These are phyloP conservation scores for Chrysanthemum seticuspe DNA, from an alignment of 129 eudicot species.

Conservation along the genomic window DNA sequence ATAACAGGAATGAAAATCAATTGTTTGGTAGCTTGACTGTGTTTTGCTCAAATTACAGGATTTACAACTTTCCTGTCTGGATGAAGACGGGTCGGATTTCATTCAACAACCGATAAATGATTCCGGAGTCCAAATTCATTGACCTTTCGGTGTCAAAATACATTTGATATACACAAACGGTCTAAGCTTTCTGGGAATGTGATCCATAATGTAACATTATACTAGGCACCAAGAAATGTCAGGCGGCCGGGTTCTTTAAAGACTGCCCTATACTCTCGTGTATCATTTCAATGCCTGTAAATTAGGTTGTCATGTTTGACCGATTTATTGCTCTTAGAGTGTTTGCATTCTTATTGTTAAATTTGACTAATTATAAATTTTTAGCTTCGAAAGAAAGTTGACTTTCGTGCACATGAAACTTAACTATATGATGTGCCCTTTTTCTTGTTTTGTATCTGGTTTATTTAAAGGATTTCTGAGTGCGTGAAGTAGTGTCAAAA, in stretches of 20 bases:
- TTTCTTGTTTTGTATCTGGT: too few relatives aligned
- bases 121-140: conserved; percentile 38
- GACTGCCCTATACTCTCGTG: conserved; percentile 13
- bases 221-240: conserved; percentile 34
- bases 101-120: conserved; percentile 50
- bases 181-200: conserved; percentile 7
- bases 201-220: conserved; percentile 34
- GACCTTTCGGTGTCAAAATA: not conserved
- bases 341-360: not conserved
- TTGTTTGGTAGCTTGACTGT: not conserved
- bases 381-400: too few relatives aligned
- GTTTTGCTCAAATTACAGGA: conserved; percentile 24
- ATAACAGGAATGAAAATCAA: too few relatives aligned
- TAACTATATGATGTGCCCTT: too few relatives aligned
- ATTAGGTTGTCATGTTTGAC: conserved; percentile 26
- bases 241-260: conserved; percentile 18
- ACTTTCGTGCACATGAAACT: not conserved
- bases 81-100: conserved; percentile 63
- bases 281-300: conserved; percentile 34
- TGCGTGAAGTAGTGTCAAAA: not conserved
- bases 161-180: conserved; percentile 2
- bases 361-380: too few relatives aligned
- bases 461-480: not conserved
- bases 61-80: conserved; percentile 37
- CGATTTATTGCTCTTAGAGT: conserved; percentile 24